Evolutionary conservation across 768 basidiomycete species (phyloP).

Genomic region (Rhodosporidiobolus sp.): DNA sequence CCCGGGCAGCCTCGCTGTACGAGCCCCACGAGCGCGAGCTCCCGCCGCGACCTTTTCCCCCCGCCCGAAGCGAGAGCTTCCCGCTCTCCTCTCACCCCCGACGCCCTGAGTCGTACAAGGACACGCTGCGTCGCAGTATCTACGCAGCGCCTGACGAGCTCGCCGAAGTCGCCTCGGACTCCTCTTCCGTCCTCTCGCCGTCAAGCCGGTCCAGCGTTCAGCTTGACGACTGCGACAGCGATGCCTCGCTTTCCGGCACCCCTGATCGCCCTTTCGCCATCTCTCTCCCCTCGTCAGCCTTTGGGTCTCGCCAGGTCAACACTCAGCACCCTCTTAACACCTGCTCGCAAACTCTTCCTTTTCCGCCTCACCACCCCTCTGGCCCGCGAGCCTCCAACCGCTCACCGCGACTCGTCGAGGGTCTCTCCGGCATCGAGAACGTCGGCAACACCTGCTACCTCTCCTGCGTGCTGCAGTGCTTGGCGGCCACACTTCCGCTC

Average conservation of each 20-base stretch:
- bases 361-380: not conserved
- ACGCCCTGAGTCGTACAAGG: not conserved
- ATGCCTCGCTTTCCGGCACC: not conserved
- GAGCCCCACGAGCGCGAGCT: no score
- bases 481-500: constrained; percentile 87
- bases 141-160: not conserved
- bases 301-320: no score
- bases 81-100: not conserved
- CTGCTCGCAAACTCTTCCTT: not conserved
- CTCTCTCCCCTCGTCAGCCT: no score
- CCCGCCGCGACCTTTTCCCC: not conserved
- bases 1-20: not conserved
- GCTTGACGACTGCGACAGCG: not conserved
- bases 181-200: not conserved
- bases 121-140: not conserved
- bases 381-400: not conserved
- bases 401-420: not conserved
- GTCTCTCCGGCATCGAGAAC: constrained; percentile 73
- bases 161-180: not conserved
- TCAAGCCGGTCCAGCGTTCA: not conserved
- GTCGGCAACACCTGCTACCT: constrained; percentile 91
- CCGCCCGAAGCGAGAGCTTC: not conserved
- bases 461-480: constrained; percentile 90
- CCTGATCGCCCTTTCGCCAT: not conserved
- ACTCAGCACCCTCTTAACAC: not conserved